These are phyloP conservation scores for Candida smagusa DNA, from an alignment of 1,139 yeast genomes.

Conservation along the genomic window DNA sequence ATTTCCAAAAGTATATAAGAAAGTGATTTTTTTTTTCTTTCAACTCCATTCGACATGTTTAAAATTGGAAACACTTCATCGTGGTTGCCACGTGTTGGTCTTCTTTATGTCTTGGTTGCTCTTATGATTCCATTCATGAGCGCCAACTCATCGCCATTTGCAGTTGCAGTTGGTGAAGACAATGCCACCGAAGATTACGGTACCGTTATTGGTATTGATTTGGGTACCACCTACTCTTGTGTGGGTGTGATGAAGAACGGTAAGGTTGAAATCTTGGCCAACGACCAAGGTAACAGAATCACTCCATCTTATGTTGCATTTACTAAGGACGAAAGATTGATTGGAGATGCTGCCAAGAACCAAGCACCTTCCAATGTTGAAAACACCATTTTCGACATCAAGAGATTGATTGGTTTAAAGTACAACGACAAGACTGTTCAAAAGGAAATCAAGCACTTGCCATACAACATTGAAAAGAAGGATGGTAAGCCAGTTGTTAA, in stretches of 20 bases:
- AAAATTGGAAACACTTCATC: slow-evolving; percentile 10
- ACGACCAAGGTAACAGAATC: slow-evolving; percentile 94
- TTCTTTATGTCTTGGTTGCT: slow-evolving; percentile 18
- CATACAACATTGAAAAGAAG: slow-evolving; percentile 64
- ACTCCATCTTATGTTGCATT: slow-evolving; percentile 91
- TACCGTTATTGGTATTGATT: slow-evolving; percentile 81
- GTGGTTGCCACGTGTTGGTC: slow-evolving; percentile 18
- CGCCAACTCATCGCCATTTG: slow-evolving; percentile 13
- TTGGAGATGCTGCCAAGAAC: slow-evolving; percentile 94
- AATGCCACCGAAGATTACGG: slow-evolving; percentile 58
- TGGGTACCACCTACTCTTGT: slow-evolving; percentile 88
- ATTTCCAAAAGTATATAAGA: slow-evolving; percentile 6
- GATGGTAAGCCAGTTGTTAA: slow-evolving; percentile 79
- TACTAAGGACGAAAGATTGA: slow-evolving; percentile 80
- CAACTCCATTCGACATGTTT: slow-evolving; percentile 9
- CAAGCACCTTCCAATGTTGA: slow-evolving; percentile 81
- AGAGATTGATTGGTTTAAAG: slow-evolving; percentile 82
- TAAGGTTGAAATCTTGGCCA: slow-evolving; percentile 87
- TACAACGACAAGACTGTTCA: slow-evolving; percentile 74
- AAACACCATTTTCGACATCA: slow-evolving; percentile 81
- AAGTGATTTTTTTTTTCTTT: slow-evolving; percentile 2
- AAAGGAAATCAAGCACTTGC: slow-evolving; percentile 79
- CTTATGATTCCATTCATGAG: slow-evolving; percentile 15
- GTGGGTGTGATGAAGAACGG: slow-evolving; percentile 93
- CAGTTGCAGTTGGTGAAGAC: slow-evolving; percentile 29